Evolutionary conservation across 495 filamentous ascomycete species (phyloP), one percentile per base, ranked within the genome.

Genomic region (Rostrohypoxylon terebratum): DNA sequence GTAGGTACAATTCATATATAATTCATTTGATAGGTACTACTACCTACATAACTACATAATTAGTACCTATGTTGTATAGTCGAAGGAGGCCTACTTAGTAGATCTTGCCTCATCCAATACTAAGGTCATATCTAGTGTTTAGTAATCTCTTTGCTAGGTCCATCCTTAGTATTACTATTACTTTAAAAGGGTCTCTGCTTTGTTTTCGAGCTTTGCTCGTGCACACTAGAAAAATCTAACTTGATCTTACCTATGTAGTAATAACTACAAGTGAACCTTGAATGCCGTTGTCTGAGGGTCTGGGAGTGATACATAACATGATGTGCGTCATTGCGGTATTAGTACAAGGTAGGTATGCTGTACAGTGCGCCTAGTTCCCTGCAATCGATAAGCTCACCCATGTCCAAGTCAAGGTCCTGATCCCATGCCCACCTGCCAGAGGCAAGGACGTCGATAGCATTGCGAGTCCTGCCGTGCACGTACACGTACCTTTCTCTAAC

Each of bases 321-420:
- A 63, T 63, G 51, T 55, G 61, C 61, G 61, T 55, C 33, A 63
- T 62, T 55, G 20, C 51, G 21, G n/a, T 3, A 23, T 34, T n/a
- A n/a, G 10, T 25, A 31, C 50, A 54, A 55, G 51, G 14, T n/a
- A n/a, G n/a, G n/a, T n/a, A n/a, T n/a, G n/a, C n/a, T n/a, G n/a
- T 55, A 55, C 51, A 55, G 34, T 36, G n/a, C 14, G 28, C 51
- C 31, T 34, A 6, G 8, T 47, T 34, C 69, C 69, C 45, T 47
- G 45, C 40, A 73, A 73, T 73, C 71, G 71, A 73, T 73, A 73
- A 69, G 70, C 42, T 1, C 11, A 38, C 34, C 34, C 34, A 38
- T 38, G 34, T 38, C 57, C 66, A n/a, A n/a, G n/a, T n/a, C n/a
- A n/a, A n/a, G n/a, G n/a, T n/a, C 59, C n/a, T 68, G 10, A n/a